A percentile compares a stretch with the other conserved stretches of the same genome.
Evolutionary conservation across 2,329 filamentous ascomycete genomes (phyloP).

Genomic region (Neoarthrinium moseri): DNA sequence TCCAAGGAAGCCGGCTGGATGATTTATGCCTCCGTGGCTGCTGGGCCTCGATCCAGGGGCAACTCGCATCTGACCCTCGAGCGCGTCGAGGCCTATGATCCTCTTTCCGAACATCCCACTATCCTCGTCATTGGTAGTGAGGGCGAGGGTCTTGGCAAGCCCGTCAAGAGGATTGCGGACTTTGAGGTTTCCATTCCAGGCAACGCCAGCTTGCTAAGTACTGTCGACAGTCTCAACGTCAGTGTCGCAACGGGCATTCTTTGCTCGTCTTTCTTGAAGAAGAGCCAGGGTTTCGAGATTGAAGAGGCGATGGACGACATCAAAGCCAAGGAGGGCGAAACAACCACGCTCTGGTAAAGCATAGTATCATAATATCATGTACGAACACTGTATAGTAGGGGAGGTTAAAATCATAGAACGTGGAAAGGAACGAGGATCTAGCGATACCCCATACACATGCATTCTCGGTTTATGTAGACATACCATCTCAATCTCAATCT

Average conservation of each 20-base stretch:
- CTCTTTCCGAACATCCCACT: conserved; percentile 61
- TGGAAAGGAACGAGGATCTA: too few species aligned
- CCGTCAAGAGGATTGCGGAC: conserved; percentile 66
- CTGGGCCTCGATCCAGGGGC: conserved; percentile 33
- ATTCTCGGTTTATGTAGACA: too few species aligned
- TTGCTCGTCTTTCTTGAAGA: conserved; percentile 64
- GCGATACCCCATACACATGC: too few species aligned
- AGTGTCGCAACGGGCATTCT: conserved; percentile 82
- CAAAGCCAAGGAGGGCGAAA: conserved; percentile 14
- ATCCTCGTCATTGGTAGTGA: conserved; percentile 84
- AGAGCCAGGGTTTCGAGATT: conserved; percentile 23
- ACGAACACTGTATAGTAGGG: neutral
- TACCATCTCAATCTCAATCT: too few species aligned
- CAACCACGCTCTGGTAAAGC: conserved; percentile 3
- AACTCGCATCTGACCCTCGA: conserved; percentile 47
- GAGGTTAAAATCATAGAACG: too few species aligned
- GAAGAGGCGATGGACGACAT: conserved; percentile 16
- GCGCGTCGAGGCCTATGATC: conserved; percentile 47
- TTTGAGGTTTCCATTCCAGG: conserved; percentile 63
- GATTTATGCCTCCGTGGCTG: conserved; percentile 72
- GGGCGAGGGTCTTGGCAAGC: conserved; percentile 67
- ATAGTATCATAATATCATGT: conserved; percentile 1
- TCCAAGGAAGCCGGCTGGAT: conserved; percentile 76
- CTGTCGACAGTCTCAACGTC: conserved; percentile 89
- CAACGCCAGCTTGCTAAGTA: conserved; percentile 47